These are phyloP conservation scores for Saccharomyces hybrid DNA, from an alignment of 1,139 yeast genomes.

Conservation along the genomic window DNA sequence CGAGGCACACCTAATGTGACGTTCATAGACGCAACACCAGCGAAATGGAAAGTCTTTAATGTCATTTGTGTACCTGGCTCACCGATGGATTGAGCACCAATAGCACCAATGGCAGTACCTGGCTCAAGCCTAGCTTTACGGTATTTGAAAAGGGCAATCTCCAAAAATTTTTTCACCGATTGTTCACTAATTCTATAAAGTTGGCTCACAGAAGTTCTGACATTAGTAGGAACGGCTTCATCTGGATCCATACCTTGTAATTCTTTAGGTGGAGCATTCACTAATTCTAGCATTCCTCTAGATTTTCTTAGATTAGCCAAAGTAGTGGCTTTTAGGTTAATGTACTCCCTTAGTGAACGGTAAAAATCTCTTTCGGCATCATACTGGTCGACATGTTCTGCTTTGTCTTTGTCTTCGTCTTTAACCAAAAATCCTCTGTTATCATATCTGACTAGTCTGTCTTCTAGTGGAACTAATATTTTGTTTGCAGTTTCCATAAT, in stretches of 20 bases:
- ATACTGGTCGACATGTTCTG: constrained; percentile 65
- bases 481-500: constrained; percentile 49
- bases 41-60: constrained; percentile 96
- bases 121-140: constrained; percentile 93
- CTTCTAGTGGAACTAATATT: constrained; percentile 55
- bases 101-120: constrained; percentile 98
- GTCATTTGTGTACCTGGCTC: constrained; percentile 99
- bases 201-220: constrained; percentile 56
- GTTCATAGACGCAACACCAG: constrained; percentile 99
- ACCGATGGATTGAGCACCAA: constrained; percentile 98
- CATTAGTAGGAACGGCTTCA: constrained; percentile 32
- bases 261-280: constrained; percentile 40
- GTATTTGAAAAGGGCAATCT: constrained; percentile 74
- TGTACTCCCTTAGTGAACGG: constrained; percentile 59
- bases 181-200: constrained; percentile 59
- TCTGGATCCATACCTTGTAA: constrained; percentile 42
- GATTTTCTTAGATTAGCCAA: constrained; percentile 53
- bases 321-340: constrained; percentile 46
- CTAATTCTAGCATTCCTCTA: constrained; percentile 41
- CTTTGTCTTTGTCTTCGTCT: constrained; percentile 38
- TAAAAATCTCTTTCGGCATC: constrained; percentile 86
- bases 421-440: constrained; percentile 57
- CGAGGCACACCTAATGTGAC: constrained; percentile 98
- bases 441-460: constrained; percentile 55
- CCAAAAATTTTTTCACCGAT: constrained; percentile 61